These are phyloP conservation scores for Fusarium abutilonis DNA, from an alignment of 2,329 filamentous ascomycete species.

Conservation along the genomic window DNA sequence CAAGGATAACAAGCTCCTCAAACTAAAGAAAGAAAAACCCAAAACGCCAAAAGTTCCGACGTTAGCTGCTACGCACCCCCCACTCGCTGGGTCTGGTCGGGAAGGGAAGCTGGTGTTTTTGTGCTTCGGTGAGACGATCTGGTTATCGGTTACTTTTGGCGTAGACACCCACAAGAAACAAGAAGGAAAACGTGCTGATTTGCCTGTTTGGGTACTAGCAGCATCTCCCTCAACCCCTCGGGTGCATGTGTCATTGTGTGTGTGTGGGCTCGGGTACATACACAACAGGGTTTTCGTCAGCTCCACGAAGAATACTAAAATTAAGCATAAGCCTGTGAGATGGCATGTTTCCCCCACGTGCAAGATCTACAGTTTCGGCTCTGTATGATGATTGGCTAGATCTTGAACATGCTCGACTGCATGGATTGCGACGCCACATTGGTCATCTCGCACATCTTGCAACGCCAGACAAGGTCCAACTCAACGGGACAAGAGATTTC, in stretches of 20 bases:
- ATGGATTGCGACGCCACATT: conserved; percentile 18
- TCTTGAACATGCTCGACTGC: neutral
- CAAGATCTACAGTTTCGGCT: conserved; percentile 2
- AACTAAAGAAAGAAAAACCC: neutral
- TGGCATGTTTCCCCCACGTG: conserved; percentile 27
- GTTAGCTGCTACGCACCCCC: neutral
- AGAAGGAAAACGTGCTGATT: conserved; percentile 23
- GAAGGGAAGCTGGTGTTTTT: conserved; percentile 22
- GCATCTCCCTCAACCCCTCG: neutral
- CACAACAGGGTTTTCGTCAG: no score
- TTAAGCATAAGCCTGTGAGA: conserved; percentile 38
- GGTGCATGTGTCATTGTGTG: neutral
- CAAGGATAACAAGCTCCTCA: neutral
- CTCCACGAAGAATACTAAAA: conserved; percentile 6
- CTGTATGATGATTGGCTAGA: conserved; percentile 7
- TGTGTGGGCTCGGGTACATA: neutral
- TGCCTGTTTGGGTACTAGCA: conserved; percentile 13
- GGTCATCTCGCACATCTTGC: neutral
- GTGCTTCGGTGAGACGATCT: conserved; percentile 39
- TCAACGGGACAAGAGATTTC: conserved; percentile 20
- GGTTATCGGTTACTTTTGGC: conserved; percentile 35
- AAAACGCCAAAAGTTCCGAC: neutral
- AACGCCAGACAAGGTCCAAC: neutral
- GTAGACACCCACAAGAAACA: neutral
- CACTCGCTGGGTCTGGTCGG: conserved; percentile 6